A percentile compares a stretch with the other conserved stretches of the same genome.
phyloP scores from a whole-genome alignment of 2,329 filamentous ascomycete species.

The Alternaria ethzedia region DNA sequence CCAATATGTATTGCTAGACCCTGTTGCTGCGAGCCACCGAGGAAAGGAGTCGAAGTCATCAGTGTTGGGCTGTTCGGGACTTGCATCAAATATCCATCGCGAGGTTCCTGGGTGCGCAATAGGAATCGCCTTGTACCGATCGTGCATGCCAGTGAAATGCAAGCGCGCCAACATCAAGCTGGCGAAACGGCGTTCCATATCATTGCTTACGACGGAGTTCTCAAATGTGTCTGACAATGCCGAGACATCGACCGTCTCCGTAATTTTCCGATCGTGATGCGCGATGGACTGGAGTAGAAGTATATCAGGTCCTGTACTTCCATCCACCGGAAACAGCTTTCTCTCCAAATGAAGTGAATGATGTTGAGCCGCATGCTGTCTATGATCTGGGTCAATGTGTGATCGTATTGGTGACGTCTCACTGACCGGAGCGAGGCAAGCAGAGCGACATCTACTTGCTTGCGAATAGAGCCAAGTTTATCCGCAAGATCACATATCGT shows the following conservation, averaged over 20 bases:
- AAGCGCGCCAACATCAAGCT: neutral
- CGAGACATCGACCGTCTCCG: neutral
- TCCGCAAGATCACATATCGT: neutral
- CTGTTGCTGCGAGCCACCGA: constrained; percentile 16
- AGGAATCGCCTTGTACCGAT: constrained; percentile 9
- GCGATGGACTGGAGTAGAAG: neutral
- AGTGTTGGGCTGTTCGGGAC: neutral
- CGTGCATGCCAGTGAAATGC: constrained; percentile 1
- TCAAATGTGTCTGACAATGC: neutral
- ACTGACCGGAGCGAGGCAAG: constrained; percentile 15
- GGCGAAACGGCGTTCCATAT: neutral
- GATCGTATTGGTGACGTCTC: neutral
- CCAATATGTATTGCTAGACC: constrained; percentile 30
- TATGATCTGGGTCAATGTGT: neutral
- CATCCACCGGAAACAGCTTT: neutral
- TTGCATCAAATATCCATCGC: constrained; percentile 12
- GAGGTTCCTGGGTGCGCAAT: constrained; percentile 9
- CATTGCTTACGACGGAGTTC: neutral
- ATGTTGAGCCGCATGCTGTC: neutral
- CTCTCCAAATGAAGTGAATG: neutral
- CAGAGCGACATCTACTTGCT: constrained; percentile 13
- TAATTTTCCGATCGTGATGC: neutral
- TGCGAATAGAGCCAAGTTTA: neutral
- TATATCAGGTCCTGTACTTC: neutral
- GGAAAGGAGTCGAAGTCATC: constrained; percentile 9